These are phyloP conservation scores for Cinchona pubescens DNA, from an alignment of 257 asterid species.

Conservation along the genomic window DNA sequence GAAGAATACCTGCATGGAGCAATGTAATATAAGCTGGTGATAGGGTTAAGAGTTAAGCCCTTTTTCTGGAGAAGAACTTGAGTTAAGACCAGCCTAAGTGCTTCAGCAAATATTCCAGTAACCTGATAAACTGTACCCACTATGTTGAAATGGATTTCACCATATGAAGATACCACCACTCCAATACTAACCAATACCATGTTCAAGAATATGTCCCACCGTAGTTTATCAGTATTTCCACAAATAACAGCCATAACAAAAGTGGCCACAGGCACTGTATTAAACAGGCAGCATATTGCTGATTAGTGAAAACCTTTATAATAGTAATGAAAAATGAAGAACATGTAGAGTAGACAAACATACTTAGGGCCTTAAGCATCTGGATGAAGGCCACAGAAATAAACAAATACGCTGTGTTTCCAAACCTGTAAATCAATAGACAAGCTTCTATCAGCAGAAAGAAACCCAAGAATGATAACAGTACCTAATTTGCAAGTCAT, in stretches of 20 bases:
- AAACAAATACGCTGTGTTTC: constrained; percentile 92
- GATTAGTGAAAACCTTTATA: constrained; percentile 25
- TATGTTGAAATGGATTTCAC: constrained; percentile 91
- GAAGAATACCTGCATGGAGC: constrained; percentile 95
- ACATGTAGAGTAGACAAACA: constrained; percentile 24
- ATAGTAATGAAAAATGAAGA: constrained; percentile 12
- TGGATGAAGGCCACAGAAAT: constrained; percentile 99
- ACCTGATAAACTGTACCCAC: constrained; percentile 98
- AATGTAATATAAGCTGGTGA: constrained; percentile 94
- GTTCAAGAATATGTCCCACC: constrained; percentile 81
- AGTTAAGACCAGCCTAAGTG: constrained; percentile 92
- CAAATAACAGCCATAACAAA: constrained; percentile 90
- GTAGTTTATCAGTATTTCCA: constrained; percentile 89
- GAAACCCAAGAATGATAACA: background rate
- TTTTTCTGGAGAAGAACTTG: constrained; percentile 96
- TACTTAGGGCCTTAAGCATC: constrained; percentile 99
- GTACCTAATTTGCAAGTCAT: background rate
- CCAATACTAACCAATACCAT: constrained; percentile 94
- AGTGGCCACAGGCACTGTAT: constrained; percentile 99
- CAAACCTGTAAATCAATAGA: constrained; percentile 66
- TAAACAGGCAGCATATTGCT: constrained; percentile 19
- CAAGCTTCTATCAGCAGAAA: constrained; percentile 11
- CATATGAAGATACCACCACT: constrained; percentile 91
- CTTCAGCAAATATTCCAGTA: constrained; percentile 95
- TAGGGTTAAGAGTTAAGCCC: constrained; percentile 88